A percentile compares a stretch with the other conserved stretches of the same genome.
These are phyloP conservation scores for Beauveria brongniartii DNA, from an alignment of 2,329 filamentous ascomycete genomes.

Conservation along the genomic window DNA sequence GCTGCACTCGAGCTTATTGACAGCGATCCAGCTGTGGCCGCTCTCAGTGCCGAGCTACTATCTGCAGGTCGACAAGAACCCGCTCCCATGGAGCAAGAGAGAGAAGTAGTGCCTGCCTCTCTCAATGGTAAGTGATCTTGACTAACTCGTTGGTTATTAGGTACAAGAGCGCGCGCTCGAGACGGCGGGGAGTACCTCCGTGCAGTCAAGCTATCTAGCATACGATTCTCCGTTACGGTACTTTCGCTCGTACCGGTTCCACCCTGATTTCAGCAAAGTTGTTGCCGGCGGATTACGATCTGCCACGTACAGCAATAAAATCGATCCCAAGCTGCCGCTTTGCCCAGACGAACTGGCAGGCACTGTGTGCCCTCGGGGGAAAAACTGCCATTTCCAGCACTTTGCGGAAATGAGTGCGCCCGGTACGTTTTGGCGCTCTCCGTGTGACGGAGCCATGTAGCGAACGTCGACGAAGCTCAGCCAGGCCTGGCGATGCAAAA, in stretches of 20 bases:
- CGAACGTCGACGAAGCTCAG: neutral
- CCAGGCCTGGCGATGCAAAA: slow-evolving; percentile 27
- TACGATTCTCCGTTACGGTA: slow-evolving; percentile 77
- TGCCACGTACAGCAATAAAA: slow-evolving; percentile 86
- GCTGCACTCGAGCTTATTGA: neutral
- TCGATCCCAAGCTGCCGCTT: slow-evolving; percentile 64
- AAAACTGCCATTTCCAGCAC: slow-evolving; percentile 69
- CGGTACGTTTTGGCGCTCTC: slow-evolving; percentile 29
- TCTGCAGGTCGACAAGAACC: slow-evolving; percentile 21
- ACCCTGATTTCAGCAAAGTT: slow-evolving; percentile 62
- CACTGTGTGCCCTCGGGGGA: slow-evolving; percentile 61
- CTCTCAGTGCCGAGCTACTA: slow-evolving; percentile 18
- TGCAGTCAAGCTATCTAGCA: slow-evolving; percentile 32
- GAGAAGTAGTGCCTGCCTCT: slow-evolving; percentile 32
- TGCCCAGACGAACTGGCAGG: slow-evolving; percentile 70
- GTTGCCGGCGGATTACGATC: slow-evolving; percentile 76
- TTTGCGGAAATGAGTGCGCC: slow-evolving; percentile 42
- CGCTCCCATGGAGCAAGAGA: slow-evolving; percentile 19
- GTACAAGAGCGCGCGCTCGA: neutral
- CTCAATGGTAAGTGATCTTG: neutral
- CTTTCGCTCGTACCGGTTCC: slow-evolving; percentile 86
- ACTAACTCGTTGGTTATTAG: neutral
- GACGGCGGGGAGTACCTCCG: neutral
- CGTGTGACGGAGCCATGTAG: neutral
- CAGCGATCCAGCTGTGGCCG: neutral